Percentiles rank a stretch among this genome's conserved stretches.
Conservation (phyloP, 805 yeast genomes). For the Candida verbasci region DNA sequence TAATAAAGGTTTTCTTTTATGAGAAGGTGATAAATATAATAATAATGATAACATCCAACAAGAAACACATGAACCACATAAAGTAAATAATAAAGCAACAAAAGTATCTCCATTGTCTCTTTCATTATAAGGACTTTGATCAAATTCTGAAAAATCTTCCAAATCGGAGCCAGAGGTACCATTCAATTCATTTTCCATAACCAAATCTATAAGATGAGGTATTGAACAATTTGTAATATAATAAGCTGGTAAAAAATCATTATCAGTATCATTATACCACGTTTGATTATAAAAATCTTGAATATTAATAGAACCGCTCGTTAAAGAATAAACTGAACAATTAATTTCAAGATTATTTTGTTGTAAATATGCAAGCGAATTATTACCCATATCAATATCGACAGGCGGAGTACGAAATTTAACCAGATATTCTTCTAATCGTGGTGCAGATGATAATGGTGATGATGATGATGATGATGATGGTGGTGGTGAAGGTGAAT, state of each 20-base stretch:
- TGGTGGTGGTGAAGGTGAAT: too few species aligned
- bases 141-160: neutral
- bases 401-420: constrained; percentile 4
- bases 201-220: constrained; percentile 18
- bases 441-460: neutral
- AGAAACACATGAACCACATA: constrained; percentile 52
- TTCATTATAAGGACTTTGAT: constrained; percentile 21
- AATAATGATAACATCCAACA: constrained; percentile 69
- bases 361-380: constrained; percentile 16
- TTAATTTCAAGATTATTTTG: constrained; percentile 17
- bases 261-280: constrained; percentile 9
- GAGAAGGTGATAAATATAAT: constrained; percentile 45
- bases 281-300: constrained; percentile 15
- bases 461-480: too few species aligned
- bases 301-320: constrained; percentile 26
- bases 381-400: constrained; percentile 14
- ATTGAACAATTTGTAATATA: constrained; percentile 46
- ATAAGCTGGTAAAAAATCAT: constrained; percentile 32
- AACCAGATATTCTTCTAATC: neutral
- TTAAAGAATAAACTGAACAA: constrained; percentile 37
- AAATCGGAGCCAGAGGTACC: neutral
- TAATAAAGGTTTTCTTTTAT: constrained; percentile 52
- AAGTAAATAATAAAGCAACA: constrained; percentile 47
- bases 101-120: constrained; percentile 37
- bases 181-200: constrained; percentile 4